Conservation (phyloP, 164 flowering plant species). For the Vitis rotundifolia region DNA sequence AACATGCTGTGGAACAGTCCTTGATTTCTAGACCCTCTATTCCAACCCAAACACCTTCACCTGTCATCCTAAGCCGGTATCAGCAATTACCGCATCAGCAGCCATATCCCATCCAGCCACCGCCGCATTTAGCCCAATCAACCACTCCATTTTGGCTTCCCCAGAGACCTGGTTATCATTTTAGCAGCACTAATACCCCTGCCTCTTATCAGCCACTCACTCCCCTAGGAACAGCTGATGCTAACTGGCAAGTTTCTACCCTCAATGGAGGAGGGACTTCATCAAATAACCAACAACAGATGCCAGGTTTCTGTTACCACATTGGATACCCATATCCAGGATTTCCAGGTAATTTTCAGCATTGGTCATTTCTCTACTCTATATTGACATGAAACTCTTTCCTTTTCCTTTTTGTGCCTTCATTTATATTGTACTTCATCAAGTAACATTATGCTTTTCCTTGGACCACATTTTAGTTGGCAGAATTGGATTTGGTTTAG, state of each 20-base stretch:
- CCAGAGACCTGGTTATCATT: conserved; percentile 20
- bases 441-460: too few species aligned
- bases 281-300: conserved; percentile 21
- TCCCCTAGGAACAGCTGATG: conserved; percentile 14
- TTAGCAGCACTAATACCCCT: conserved; percentile 8
- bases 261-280: conserved; percentile 21
- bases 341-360: conserved; percentile 27
- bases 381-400: too few species aligned
- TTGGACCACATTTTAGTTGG: too few species aligned
- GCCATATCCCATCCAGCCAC: conserved; percentile 12
- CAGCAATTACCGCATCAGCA: conserved; percentile 5
- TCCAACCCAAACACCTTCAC: conserved; percentile 15
- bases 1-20: conserved; percentile 17
- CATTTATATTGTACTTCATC: neutral
- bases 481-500: too few species aligned
- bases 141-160: conserved; percentile 26
- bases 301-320: conserved; percentile 30
- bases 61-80: conserved; percentile 14
- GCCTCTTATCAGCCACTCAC: conserved; percentile 20
- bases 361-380: too few species aligned
- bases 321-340: conserved; percentile 32
- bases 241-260: conserved; percentile 25
- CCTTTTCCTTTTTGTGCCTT: neutral
- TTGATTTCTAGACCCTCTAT: conserved; percentile 13
- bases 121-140: conserved; percentile 16